These are phyloP conservation scores for Limonium bicolor DNA, from an alignment of 148 eudicot species.

Conservation along the genomic window DNA sequence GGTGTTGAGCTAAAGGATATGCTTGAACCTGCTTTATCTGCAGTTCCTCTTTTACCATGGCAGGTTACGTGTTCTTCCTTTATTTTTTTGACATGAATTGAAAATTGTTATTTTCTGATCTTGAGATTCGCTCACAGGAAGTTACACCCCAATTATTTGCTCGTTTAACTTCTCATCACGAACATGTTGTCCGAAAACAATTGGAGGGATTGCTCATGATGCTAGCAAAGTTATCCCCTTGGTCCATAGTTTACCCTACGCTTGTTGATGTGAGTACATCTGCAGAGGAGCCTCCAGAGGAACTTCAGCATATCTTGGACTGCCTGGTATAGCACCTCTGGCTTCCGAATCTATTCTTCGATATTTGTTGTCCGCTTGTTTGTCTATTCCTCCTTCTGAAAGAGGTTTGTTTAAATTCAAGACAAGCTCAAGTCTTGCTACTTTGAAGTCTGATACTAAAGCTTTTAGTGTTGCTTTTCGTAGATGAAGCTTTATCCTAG, in stretches of 20 bases:
- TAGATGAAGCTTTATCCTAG: slow-evolving; percentile 87
- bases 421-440: not conserved
- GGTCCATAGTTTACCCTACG: slow-evolving; percentile 91
- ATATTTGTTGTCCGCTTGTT: not conserved
- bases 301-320: slow-evolving; percentile 69
- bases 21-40: slow-evolving; percentile 68
- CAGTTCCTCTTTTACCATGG: slow-evolving; percentile 90
- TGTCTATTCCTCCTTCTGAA: not conserved
- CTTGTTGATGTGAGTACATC: slow-evolving; percentile 73
- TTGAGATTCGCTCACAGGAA: slow-evolving; percentile 41
- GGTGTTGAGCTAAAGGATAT: slow-evolving; percentile 79
- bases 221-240: slow-evolving; percentile 81
- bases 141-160: slow-evolving; percentile 86
- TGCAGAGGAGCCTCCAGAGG: slow-evolving; percentile 61
- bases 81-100: not conserved
- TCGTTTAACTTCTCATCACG: slow-evolving; percentile 91
- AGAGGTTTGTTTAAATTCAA: not conserved
- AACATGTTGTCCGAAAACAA: slow-evolving; percentile 57
- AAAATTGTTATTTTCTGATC: slow-evolving; percentile 14
- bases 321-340: slow-evolving; percentile 47
- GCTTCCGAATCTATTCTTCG: slow-evolving; percentile 2
- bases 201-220: slow-evolving; percentile 76
- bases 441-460: not conserved
- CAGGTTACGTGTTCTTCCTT: slow-evolving; percentile 37
- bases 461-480: slow-evolving; percentile 5